These are phyloP conservation scores for Pichia deserticola DNA, from an alignment of 805 yeast species.

Conservation along the genomic window DNA sequence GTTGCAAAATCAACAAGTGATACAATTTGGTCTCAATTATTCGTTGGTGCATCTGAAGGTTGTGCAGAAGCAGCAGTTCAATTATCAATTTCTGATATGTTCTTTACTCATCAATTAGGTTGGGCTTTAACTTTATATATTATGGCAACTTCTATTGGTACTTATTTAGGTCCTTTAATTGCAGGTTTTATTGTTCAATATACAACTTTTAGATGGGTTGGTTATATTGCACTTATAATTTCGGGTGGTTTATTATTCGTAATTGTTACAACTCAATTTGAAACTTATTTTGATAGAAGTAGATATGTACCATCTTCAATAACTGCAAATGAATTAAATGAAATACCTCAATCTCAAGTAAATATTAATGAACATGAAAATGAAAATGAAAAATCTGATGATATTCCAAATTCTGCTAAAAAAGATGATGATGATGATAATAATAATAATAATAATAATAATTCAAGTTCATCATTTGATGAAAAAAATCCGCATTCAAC, in stretches of 20 bases:
- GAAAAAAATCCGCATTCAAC: slow-evolving; percentile 4
- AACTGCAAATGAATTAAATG: slow-evolving; percentile 1
- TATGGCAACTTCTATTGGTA: slow-evolving; percentile 67
- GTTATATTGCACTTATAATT: slow-evolving; percentile 57
- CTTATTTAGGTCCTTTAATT: slow-evolving; percentile 70
- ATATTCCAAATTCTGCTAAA: not conserved
- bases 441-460: too few species aligned
- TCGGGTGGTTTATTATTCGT: slow-evolving; percentile 52
- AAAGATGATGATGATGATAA: not conserved
- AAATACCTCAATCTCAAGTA: slow-evolving; percentile 4
- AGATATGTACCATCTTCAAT: slow-evolving; percentile 22
- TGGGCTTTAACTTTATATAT: slow-evolving; percentile 66
- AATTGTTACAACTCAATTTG: slow-evolving; percentile 57
- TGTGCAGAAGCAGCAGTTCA: slow-evolving; percentile 71
- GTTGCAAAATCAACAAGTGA: slow-evolving; percentile 45
- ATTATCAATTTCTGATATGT: slow-evolving; percentile 63
- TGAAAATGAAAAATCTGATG: not conserved
- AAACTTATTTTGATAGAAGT: slow-evolving; percentile 59
- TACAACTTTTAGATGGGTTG: slow-evolving; percentile 73
- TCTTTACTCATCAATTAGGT: slow-evolving; percentile 71
- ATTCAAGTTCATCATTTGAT: not conserved
- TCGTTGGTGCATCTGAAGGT: slow-evolving; percentile 74
- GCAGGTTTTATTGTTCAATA: slow-evolving; percentile 64
- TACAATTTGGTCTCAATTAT: slow-evolving; percentile 69
- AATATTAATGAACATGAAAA: not conserved